phyloP scores from a whole-genome alignment of 495 filamentous ascomycete species.

The Hypoxylon trugodes region DNA sequence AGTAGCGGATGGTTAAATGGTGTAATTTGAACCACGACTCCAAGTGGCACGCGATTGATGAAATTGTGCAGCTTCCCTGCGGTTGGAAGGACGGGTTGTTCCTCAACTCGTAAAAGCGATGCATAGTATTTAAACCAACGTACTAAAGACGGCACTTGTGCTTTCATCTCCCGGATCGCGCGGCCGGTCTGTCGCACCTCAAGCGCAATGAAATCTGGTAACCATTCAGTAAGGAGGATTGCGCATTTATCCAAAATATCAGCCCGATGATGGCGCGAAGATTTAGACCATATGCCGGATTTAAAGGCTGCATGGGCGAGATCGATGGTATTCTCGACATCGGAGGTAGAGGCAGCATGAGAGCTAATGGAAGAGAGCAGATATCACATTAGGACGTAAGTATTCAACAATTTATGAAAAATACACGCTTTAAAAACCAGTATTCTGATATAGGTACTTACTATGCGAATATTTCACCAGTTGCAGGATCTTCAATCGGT shows the following conservation, averaged over 20 bases:
- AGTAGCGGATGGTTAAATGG: slow-evolving; percentile 73
- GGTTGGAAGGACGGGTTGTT: slow-evolving; percentile 67
- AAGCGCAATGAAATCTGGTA: slow-evolving; percentile 61
- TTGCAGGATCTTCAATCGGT: slow-evolving; percentile 49
- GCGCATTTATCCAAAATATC: slow-evolving; percentile 66
- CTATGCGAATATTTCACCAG: slow-evolving; percentile 47
- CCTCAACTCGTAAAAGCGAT: slow-evolving; percentile 65
- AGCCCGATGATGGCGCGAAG: slow-evolving; percentile 61
- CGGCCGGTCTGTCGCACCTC: slow-evolving; percentile 71
- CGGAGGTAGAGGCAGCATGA: slow-evolving; percentile 58
- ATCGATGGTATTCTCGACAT: slow-evolving; percentile 56
- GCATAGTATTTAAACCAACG: slow-evolving; percentile 74
- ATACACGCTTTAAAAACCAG: not conserved
- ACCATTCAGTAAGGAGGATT: slow-evolving; percentile 54
- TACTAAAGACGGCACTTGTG: slow-evolving; percentile 67
- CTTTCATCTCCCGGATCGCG: slow-evolving; percentile 69
- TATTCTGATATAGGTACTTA: slow-evolving; percentile 26
- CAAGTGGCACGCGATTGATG: slow-evolving; percentile 65
- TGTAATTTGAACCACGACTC: slow-evolving; percentile 70
- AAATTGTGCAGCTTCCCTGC: slow-evolving; percentile 69
- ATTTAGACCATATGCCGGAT: slow-evolving; percentile 65
- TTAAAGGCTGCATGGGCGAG: slow-evolving; percentile 58
- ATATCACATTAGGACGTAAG: not conserved
- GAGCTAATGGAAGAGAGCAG: slow-evolving; percentile 48
- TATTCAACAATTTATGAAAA: not conserved